phyloP scores from a whole-genome alignment of 768 basidiomycete species.

The Russula emetica region DNA sequence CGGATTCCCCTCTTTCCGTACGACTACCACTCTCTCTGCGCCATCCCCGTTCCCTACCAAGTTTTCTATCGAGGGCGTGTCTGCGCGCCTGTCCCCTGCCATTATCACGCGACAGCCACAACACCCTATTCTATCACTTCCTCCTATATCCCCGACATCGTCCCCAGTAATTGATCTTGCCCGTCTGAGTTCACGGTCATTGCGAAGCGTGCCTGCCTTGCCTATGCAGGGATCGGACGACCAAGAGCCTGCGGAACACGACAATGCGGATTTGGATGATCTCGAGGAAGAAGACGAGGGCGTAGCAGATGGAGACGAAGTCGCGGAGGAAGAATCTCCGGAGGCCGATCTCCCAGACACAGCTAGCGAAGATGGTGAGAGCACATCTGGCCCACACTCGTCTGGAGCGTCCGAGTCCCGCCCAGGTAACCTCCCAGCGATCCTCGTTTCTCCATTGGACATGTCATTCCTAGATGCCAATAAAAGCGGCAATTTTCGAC shows the following conservation, averaged over 20 bases:
- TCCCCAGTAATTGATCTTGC: slow-evolving; percentile 1
- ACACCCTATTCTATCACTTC: slow-evolving; percentile 26
- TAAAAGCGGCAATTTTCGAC: slow-evolving; percentile 9
- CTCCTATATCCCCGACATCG: slow-evolving; percentile 19
- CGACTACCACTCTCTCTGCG: background rate
- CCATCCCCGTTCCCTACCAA: slow-evolving; percentile 3
- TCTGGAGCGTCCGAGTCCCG: background rate
- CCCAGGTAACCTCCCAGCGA: slow-evolving; percentile 6
- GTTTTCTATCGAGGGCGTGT: slow-evolving; percentile 24
- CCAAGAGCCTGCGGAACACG: slow-evolving; percentile 36
- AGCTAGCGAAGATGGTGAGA: slow-evolving; percentile 27
- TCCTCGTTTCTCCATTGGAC: slow-evolving; percentile 22
- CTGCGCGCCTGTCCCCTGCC: slow-evolving; percentile 28
- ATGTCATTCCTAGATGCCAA: slow-evolving; percentile 26
- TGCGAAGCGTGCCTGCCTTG: slow-evolving; percentile 27
- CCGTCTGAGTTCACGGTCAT: slow-evolving; percentile 21
- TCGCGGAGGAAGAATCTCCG: slow-evolving; percentile 12
- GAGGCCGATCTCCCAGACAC: slow-evolving; percentile 19
- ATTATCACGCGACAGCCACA: slow-evolving; percentile 28
- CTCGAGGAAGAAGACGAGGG: slow-evolving; percentile 38
- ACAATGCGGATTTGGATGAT: slow-evolving; percentile 38
- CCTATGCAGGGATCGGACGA: slow-evolving; percentile 36
- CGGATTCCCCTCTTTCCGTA: background rate
- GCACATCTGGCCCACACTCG: background rate
- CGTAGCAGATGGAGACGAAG: slow-evolving; percentile 19